These are phyloP conservation scores for Biscogniauxia sp. DNA, from an alignment of 2,329 filamentous ascomycete species.

Conservation along the genomic window DNA sequence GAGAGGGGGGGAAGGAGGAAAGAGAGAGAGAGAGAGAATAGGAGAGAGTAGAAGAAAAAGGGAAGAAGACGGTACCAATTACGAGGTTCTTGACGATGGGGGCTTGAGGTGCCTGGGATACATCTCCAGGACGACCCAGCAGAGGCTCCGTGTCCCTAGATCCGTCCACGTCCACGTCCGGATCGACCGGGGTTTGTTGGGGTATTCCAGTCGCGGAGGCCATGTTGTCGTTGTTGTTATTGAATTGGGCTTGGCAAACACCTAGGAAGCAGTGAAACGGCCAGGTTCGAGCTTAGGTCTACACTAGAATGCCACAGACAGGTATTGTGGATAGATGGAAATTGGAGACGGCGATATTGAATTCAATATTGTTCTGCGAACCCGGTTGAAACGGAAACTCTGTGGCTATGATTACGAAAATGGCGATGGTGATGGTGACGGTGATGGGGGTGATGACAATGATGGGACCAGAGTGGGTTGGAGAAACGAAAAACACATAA, in stretches of 20 bases:
- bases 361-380: neutral
- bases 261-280: conserved; percentile 12
- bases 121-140: conserved; percentile 70
- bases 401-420: no score
- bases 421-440: no score
- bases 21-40: conserved; percentile 3
- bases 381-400: neutral
- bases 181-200: conserved; percentile 40
- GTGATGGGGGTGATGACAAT: no score
- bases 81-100: conserved; percentile 69
- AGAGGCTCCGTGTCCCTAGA: conserved; percentile 65
- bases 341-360: neutral
- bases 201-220: conserved; percentile 68
- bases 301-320: neutral
- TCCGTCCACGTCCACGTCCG: conserved; percentile 31
- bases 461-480: no score
- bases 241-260: conserved; percentile 8
- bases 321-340: neutral
- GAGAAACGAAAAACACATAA: no score
- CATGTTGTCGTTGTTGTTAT: conserved; percentile 49
- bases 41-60: conserved; percentile 2
- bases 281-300: neutral
- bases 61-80: conserved; percentile 54
- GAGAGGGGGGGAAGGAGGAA: conserved; percentile 8
- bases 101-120: conserved; percentile 63